Percentiles rank a stretch among this genome's conserved stretches.
phyloP scores from a whole-genome alignment of 169 alveolate species.

The Plasmodium vinckei region DNA sequence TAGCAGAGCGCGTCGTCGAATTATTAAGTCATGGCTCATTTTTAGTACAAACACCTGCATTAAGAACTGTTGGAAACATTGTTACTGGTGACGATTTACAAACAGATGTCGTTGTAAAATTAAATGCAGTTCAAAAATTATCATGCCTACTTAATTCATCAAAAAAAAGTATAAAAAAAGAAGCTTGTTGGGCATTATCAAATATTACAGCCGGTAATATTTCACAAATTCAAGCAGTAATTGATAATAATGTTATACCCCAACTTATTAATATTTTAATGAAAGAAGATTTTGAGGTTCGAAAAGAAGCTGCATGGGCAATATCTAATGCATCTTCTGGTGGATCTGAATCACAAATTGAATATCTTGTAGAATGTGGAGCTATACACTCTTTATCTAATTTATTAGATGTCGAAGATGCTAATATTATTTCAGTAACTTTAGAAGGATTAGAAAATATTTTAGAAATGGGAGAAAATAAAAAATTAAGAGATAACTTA shows the following conservation, averaged over 20 bases:
- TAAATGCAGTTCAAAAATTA: slow-evolving; percentile 92
- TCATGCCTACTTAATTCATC: slow-evolving; percentile 89
- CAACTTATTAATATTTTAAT: slow-evolving; percentile 89
- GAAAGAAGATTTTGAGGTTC: slow-evolving; percentile 94
- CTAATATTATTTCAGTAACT: slow-evolving; percentile 93
- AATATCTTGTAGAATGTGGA: slow-evolving; percentile 92
- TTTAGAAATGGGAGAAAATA: slow-evolving; percentile 90
- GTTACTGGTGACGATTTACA: slow-evolving; percentile 97
- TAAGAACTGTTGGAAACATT: slow-evolving; percentile 97
- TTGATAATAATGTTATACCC: slow-evolving; percentile 89
- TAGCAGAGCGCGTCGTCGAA: slow-evolving; percentile 93
- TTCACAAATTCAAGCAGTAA: slow-evolving; percentile 92
- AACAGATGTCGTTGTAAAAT: slow-evolving; percentile 93
- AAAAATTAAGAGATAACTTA: slow-evolving; percentile 84
- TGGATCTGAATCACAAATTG: slow-evolving; percentile 91
- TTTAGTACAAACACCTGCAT: slow-evolving; percentile 95
- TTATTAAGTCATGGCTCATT: slow-evolving; percentile 90
- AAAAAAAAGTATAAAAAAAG: slow-evolving; percentile 95
- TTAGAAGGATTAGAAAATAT: slow-evolving; percentile 94
- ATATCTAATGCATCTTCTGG: slow-evolving; percentile 96
- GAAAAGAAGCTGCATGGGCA: slow-evolving; percentile 99
- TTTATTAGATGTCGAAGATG: slow-evolving; percentile 90
- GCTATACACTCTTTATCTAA: slow-evolving; percentile 92
- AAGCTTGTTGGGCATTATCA: slow-evolving; percentile 98
- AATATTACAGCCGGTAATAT: slow-evolving; percentile 97